Evolutionary conservation across 345 rosid genomes (phyloP), one percentile per base, ranked within the genome.

Genomic region (Euphorbia lathyris): DNA sequence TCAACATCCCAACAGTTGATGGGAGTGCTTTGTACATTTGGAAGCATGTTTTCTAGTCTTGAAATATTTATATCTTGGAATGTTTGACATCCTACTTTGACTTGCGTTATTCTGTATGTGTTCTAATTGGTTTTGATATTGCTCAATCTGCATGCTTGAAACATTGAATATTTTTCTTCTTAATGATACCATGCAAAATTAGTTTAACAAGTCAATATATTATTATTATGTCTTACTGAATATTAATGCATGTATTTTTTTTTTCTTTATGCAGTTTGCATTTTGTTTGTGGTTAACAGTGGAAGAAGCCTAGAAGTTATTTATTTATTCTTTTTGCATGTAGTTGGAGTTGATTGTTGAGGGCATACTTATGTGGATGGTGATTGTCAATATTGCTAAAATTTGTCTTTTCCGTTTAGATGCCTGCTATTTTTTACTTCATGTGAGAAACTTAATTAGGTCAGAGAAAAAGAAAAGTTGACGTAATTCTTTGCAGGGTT

Each of bases 401-500:
- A 69, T 50, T 52, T 70, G 19, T 36, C 50, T 45, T 7, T 67
- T 10, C 6, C 40, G 32, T 43, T n/a, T 19, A 23, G 32, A 13
- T 23, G 7, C n/a, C 40, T 47, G 43, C 19, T 12, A 30, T 22
- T 57, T 26, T 20, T 27, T 22, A 34, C 16, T 17, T 72, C 3
- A 4, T 53, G 38, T 0, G 4, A 55, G 69, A 60, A 17, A 53
- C 23, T 34, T 16, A 27, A 12, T 9, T 23, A 64, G 48, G 22
- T 36, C 23, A 27, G n/a, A 58, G 19, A 19, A 30, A 58, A 5
- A 29, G 40, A 42, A 47, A 30, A 30, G 14, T 27, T 29, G 16
- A 32, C 36, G 13, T 42, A 50, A 34, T 69, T 74, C 51, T 71
- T 43, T 82, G 77, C 83, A 92, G 99, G 97, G 94, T 74, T 79